phyloP scores from a whole-genome alignment of 805 yeast genomes.

The Nakazawaea pomicola region DNA sequence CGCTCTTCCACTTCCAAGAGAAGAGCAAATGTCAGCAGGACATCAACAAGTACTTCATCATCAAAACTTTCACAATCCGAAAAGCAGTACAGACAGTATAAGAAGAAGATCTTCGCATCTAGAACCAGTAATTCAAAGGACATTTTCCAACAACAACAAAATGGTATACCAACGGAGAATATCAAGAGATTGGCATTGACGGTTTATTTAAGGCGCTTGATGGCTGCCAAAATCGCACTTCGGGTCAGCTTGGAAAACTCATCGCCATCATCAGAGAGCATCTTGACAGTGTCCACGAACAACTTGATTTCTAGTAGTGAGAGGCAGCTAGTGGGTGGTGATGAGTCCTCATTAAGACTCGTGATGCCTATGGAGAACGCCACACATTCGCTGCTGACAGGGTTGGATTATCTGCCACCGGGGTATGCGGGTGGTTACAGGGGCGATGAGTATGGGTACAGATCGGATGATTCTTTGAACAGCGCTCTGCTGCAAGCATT shows the following conservation, averaged over 20 bases:
- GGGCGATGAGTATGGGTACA: too few relatives aligned
- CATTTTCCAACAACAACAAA: conserved; percentile 20
- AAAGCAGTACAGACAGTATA: conserved; percentile 19
- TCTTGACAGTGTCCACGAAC: neutral
- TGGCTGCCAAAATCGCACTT: conserved; percentile 25
- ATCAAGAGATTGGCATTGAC: conserved; percentile 23
- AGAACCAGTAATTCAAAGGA: conserved; percentile 16
- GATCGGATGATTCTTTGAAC: neutral
- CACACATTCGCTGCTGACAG: too few relatives aligned
- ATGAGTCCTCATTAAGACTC: too few relatives aligned
- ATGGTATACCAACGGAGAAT: conserved; percentile 12
- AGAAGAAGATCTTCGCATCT: conserved; percentile 15
- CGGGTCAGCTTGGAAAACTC: conserved; percentile 19
- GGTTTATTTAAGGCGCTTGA: conserved; percentile 26
- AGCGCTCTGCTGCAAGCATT: conserved; percentile 3
- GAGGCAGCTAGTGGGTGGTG: too few relatives aligned
- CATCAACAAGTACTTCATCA: conserved; percentile 1
- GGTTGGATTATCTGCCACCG: neutral
- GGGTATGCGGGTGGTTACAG: neutral
- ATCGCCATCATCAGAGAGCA: neutral
- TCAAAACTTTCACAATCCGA: conserved; percentile 11
- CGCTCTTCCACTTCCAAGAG: too few relatives aligned
- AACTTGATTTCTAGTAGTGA: too few relatives aligned
- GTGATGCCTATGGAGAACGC: too few relatives aligned
- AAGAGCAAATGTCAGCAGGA: too few relatives aligned